A percentile compares a stretch with the other conserved stretches of the same genome.
Conservation (phyloP, 306 rosid genomes). For the Pyrus bretschneideri region DNA sequence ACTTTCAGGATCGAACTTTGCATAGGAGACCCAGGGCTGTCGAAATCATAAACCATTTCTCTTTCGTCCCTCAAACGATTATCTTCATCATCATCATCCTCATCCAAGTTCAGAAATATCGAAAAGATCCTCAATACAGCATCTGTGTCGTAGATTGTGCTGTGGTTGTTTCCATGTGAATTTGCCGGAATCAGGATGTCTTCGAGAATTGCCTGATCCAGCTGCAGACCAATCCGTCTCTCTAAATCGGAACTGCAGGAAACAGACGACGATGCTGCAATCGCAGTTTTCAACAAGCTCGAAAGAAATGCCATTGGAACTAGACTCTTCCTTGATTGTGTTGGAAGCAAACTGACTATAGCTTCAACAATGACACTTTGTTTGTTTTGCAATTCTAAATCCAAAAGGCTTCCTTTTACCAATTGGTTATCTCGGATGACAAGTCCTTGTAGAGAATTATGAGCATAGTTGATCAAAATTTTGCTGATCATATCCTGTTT, state of each 20-base stretch:
- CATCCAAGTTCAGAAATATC: conserved; percentile 77
- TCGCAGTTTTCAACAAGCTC: conserved; percentile 81
- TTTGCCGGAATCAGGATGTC: conserved; percentile 78
- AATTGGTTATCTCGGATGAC: conserved; percentile 46
- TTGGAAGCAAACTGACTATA: conserved; percentile 66
- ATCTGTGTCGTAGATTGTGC: conserved; percentile 69
- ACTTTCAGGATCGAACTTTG: conserved; percentile 93
- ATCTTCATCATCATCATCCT: conserved; percentile 66
- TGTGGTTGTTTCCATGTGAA: conserved; percentile 50
- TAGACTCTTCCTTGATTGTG: conserved; percentile 81
- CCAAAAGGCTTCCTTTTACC: conserved; percentile 54
- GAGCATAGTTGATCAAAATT: conserved; percentile 79
- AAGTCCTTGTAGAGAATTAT: conserved; percentile 75
- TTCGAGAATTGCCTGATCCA: conserved; percentile 97
- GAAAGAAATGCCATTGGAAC: conserved; percentile 97
- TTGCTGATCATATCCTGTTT: conserved; percentile 90
- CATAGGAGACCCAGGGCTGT: conserved; percentile 91
- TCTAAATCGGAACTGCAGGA: conserved; percentile 88
- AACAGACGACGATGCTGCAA: conserved; percentile 66
- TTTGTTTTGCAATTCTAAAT: conserved; percentile 70
- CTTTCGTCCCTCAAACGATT: conserved; percentile 60
- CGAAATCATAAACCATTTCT: conserved; percentile 82
- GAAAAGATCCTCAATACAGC: conserved; percentile 80
- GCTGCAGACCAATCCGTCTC: conserved; percentile 81
- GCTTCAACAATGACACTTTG: conserved; percentile 87